Base-by-base conservation (phyloP, 306 rosid species). In the Crotalaria pallida region DNA sequence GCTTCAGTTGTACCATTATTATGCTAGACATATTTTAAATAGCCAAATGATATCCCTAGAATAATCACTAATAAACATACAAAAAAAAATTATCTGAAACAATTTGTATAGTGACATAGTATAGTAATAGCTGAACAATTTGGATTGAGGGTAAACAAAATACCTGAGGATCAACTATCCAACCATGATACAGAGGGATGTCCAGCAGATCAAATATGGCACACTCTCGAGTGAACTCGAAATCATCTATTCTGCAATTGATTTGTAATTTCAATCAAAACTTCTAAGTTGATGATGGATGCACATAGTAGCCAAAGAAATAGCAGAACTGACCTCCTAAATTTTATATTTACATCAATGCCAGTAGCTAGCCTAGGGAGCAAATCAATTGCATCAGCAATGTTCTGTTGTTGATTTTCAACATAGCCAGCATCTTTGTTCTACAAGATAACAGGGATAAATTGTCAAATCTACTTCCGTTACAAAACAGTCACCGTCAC, bases 281-380 rank as follows among this genome's bases (percentile, higher is more conserved):
- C 48, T 61, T 21, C 29, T 51, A 72, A 38, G 61, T 41, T 65
- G 29, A 81, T 33, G 47, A 73, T 70, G 65, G 50, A 57, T 71
- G 24, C 41, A n/a, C 36, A 77, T 27, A 59, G 58, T 58, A 19
- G 11, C 29, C 9, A 50, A 65, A 52, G 71, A 64, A 40, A 72
- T 11, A 58, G 62, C 27, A 65, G 51, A 70, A 58, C 82, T 52
- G 45, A 95, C 99, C 96, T 91, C 76, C 78, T 88, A 80, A 89
- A 95, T 71, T 88, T 89, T 81, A 89, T 78, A 86, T 95, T 95
- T 72, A 95, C 99, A 86, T 95, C 99, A 58, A 95, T 95, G 77
- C 99, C 99, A 4, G 99, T 95, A 51, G 99, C 96, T 77, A 95
- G 99, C 73, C 87, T 86, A 50, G 97, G 99, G 60, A 95, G 97